Percentiles rank a stretch among this genome's conserved stretches.
Conservation (phyloP, 2,329 filamentous ascomycete genomes). For the Cladorrhinum sp. region DNA sequence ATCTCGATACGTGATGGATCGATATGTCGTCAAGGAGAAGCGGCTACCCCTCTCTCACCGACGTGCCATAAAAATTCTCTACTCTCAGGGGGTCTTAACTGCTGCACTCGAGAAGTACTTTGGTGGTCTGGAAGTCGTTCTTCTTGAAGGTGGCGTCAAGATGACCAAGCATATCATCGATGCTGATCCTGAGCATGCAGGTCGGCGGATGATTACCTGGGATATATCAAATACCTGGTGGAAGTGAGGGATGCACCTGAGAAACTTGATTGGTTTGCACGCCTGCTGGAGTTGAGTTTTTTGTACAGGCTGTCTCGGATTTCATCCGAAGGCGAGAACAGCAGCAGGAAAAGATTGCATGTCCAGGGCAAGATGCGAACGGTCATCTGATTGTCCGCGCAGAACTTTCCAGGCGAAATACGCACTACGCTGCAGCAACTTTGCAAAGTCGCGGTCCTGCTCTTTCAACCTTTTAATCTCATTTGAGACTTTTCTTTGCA, state of each 20-base stretch:
- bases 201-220: conserved; percentile 8
- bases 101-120: conserved; percentile 30
- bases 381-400: too few species aligned
- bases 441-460: too few species aligned
- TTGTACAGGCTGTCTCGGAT: too few species aligned
- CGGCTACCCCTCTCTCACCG: conserved; percentile 31
- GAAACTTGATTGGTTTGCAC: too few species aligned
- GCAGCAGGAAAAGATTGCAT: too few species aligned
- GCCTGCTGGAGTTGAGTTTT: too few species aligned
- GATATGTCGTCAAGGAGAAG: conserved; percentile 34
- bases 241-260: conserved; percentile 7
- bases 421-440: too few species aligned
- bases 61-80: conserved; percentile 32
- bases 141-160: conserved; percentile 24
- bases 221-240: conserved; percentile 9
- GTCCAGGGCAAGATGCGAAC: too few species aligned
- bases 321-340: too few species aligned
- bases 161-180: conserved; percentile 18
- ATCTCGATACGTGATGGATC: conserved; percentile 33
- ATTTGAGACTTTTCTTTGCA: too few species aligned
- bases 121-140: conserved; percentile 30
- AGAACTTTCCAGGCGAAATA: too few species aligned
- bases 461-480: too few species aligned
- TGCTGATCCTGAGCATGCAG: conserved; percentile 3
- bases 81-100: conserved; percentile 29